Percentiles rank a stretch among this genome's conserved stretches.
Conservation (phyloP, 139 green algal genomes). For the Chlamydomonas schloesseri region DNA sequence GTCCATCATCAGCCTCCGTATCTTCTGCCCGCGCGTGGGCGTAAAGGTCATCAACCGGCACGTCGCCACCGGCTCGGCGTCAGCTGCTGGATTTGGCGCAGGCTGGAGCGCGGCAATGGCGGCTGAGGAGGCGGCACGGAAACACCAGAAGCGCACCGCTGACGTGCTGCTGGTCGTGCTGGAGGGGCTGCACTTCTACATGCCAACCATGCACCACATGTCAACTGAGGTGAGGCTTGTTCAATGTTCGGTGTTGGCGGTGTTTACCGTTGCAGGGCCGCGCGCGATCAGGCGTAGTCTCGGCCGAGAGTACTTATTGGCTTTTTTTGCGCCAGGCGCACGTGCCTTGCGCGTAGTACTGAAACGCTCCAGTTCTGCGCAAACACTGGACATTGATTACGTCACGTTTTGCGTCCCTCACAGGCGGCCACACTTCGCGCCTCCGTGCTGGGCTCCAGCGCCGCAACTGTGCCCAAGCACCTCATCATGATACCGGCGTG, state of each 20-base stretch:
- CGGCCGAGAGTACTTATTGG: too few relatives aligned
- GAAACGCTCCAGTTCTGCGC: too few relatives aligned
- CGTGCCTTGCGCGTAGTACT: too few relatives aligned
- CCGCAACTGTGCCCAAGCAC: background rate
- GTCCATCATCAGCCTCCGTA: constrained; percentile 15
- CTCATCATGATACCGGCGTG: background rate
- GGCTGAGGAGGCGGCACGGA: background rate
- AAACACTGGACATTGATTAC: too few relatives aligned
- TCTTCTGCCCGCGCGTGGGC: constrained; percentile 37
- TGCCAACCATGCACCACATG: constrained; percentile 22
- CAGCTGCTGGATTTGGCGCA: background rate
- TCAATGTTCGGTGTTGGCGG: too few relatives aligned
- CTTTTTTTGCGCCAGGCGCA: too few relatives aligned
- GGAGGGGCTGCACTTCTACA: constrained; percentile 28
- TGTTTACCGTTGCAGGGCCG: too few relatives aligned
- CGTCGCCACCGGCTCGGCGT: background rate
- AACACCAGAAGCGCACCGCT: background rate
- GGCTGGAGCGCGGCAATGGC: background rate
- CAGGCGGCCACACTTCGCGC: background rate
- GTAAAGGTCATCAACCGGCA: constrained; percentile 37
- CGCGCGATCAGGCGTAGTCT: too few relatives aligned
- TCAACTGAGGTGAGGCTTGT: background rate
- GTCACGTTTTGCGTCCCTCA: too few relatives aligned
- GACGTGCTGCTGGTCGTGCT: constrained; percentile 33
- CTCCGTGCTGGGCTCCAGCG: background rate